Evolutionary conservation across 2,329 filamentous ascomycete species (phyloP).

Genomic region (Aaosphaeria pasadenensis): DNA sequence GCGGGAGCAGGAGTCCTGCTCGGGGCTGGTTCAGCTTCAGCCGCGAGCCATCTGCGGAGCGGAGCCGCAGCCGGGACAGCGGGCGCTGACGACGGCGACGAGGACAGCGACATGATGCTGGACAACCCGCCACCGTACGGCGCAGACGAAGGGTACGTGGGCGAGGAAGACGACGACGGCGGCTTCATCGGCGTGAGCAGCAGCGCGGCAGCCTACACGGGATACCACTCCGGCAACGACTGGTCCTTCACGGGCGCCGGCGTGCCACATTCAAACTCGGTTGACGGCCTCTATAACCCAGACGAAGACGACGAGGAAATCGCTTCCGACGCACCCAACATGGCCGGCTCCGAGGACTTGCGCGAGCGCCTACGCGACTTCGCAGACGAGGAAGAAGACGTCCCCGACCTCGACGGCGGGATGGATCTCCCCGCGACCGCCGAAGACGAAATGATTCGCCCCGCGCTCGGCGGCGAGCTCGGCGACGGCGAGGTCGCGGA

Average conservation of each 20-base stretch:
- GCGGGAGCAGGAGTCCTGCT: constrained; percentile 51
- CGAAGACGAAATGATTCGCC: constrained; percentile 12
- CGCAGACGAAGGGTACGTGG: constrained; percentile 22
- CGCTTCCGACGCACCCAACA: constrained; percentile 18
- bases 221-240: constrained; percentile 4
- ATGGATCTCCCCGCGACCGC: constrained; percentile 16
- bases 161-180: constrained; percentile 9
- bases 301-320: constrained; percentile 6
- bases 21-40: constrained; percentile 34
- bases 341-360: constrained; percentile 10
- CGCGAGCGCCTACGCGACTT: background rate
- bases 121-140: constrained; percentile 8
- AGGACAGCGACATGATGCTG: constrained; percentile 10
- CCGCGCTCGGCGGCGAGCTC: constrained; percentile 6
- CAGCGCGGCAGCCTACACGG: constrained; percentile 1
- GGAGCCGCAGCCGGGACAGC: constrained; percentile 33
- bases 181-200: background rate
- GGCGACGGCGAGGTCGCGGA: constrained; percentile 22
- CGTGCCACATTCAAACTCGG: too few species aligned
- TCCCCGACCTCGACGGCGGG: constrained; percentile 15
- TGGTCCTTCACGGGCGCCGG: too few species aligned
- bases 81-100: constrained; percentile 3
- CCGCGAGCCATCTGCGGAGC: constrained; percentile 29
- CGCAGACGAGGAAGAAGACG: constrained; percentile 29
- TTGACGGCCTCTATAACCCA: too few species aligned